These are phyloP conservation scores for Backusella macrospora DNA, from an alignment of 192 early-diverging fungal species.

Conservation along the genomic window DNA sequence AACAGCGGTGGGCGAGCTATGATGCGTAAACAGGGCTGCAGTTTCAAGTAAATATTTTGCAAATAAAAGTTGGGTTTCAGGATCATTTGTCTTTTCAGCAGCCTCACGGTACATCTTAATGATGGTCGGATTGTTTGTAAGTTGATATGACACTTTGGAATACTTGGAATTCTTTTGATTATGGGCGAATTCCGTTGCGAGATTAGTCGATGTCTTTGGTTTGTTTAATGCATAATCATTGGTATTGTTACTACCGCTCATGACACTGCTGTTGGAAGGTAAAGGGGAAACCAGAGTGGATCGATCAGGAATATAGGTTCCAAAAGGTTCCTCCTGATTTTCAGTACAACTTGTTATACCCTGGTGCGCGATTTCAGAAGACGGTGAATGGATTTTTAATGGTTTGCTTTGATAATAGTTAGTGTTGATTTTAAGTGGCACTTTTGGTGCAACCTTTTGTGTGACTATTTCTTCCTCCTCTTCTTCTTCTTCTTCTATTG, in stretches of 20 bases:
- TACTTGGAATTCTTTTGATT: conserved; percentile 15
- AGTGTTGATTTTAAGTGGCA: background rate
- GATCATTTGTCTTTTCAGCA: conserved; percentile 77
- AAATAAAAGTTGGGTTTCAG: conserved; percentile 69
- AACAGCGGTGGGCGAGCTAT: background rate
- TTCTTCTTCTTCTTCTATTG: background rate
- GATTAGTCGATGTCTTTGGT: background rate
- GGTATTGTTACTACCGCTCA: background rate
- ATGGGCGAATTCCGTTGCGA: background rate
- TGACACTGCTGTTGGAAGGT: background rate
- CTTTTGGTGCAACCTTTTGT: background rate
- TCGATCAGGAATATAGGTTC: background rate
- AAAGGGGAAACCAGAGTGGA: background rate
- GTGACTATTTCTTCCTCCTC: background rate
- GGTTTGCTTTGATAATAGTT: background rate
- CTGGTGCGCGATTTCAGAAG: too few species aligned
- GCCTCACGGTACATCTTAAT: conserved; percentile 72
- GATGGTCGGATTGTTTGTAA: conserved; percentile 26
- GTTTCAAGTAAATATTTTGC: conserved; percentile 79
- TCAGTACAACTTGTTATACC: background rate
- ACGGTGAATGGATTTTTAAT: background rate
- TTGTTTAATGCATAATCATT: background rate
- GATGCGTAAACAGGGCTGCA: conserved; percentile 38
- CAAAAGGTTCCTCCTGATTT: background rate
- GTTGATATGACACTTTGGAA: conserved; percentile 24